phyloP scores from a whole-genome alignment of 2,329 filamentous ascomycete genomes.

The Apiospora marii region DNA sequence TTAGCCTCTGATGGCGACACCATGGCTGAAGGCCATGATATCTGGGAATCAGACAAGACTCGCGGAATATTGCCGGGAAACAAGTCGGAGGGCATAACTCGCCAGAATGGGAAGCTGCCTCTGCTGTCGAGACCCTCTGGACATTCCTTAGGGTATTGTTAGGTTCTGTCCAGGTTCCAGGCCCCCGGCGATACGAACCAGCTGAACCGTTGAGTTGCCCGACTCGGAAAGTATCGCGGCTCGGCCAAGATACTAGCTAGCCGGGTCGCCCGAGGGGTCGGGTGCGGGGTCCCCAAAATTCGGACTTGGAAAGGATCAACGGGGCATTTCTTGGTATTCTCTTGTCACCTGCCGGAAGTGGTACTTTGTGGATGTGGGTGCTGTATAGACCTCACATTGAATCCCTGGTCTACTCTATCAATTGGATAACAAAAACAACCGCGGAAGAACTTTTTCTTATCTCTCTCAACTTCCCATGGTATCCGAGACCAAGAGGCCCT shows the following conservation, averaged over 20 bases:
- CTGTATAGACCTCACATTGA: too few species aligned
- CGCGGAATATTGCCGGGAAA: background rate
- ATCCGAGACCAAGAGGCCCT: background rate
- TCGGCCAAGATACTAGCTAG: background rate
- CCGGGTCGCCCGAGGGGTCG: background rate
- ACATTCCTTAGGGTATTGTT: background rate
- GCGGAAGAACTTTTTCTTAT: background rate
- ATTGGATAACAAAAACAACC: background rate
- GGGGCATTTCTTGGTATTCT: background rate
- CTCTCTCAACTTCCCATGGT: background rate
- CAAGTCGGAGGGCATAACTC: background rate
- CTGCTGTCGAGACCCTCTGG: background rate
- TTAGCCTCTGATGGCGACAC: background rate
- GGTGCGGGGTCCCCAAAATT: conserved; percentile 1
- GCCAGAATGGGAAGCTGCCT: background rate
- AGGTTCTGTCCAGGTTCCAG: background rate
- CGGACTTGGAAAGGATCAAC: conserved; percentile 18
- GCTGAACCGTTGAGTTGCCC: background rate
- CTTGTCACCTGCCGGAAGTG: conserved; percentile 12
- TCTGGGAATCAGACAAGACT: background rate
- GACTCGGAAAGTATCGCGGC: background rate
- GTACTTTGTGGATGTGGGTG: background rate
- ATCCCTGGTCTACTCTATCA: background rate
- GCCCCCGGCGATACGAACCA: background rate
- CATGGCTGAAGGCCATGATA: background rate